Evolutionary conservation across 441 rosid species (phyloP).

Genomic region (Capsella rubella): DNA sequence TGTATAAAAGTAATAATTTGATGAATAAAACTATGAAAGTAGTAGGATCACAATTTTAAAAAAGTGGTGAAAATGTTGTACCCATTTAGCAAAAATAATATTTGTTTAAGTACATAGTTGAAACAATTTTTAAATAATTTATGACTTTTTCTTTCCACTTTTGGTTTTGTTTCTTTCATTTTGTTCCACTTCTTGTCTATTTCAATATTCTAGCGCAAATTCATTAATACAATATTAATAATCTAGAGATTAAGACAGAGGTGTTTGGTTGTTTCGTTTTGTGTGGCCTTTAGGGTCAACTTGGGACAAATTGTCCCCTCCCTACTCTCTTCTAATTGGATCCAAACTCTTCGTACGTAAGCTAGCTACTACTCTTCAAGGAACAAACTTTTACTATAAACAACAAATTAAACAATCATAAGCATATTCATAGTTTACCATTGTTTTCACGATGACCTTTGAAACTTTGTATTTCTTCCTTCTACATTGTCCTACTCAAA

Average conservation of each 20-base stretch:
- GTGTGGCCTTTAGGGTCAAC: constrained; percentile 40
- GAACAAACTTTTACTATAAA: not conserved
- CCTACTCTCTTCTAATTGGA: constrained; percentile 37
- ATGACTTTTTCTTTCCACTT: not conserved
- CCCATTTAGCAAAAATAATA: no score
- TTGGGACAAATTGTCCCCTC: constrained; percentile 39
- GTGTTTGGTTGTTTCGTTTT: constrained; percentile 32
- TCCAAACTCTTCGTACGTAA: constrained; percentile 32
- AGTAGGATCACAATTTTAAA: no score
- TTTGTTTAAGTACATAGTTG: constrained; percentile 1
- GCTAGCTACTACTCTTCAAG: constrained; percentile 33
- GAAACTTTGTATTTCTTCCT: no score
- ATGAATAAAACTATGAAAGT: no score
- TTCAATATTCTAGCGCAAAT: constrained; percentile 4
- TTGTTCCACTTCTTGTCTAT: constrained; percentile 6
- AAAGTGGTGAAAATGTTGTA: no score
- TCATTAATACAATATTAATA: not conserved
- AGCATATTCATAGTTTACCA: not conserved
- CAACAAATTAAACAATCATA: not conserved
- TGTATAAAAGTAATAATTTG: no score
- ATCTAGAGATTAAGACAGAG: constrained; percentile 22
- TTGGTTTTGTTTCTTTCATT: not conserved
- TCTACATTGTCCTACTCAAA: no score
- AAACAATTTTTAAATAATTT: not conserved
- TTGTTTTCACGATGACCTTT: no score